Percentiles rank a stretch among this genome's conserved stretches.
These are phyloP conservation scores for Globisporangium orthogonon DNA, from an alignment of 352 stramenopile species.

Conservation along the genomic window DNA sequence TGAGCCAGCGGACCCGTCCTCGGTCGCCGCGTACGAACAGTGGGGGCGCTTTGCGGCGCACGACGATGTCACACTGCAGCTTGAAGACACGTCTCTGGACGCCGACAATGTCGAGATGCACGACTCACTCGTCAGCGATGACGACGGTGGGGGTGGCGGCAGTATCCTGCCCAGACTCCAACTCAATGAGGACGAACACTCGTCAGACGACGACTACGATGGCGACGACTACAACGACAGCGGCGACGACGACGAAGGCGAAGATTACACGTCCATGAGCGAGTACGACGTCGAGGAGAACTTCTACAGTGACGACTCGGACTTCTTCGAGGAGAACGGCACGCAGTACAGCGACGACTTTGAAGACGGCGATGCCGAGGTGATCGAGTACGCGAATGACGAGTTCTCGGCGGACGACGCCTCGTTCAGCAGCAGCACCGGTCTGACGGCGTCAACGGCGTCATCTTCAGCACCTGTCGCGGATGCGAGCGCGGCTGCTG, in stretches of 20 bases:
- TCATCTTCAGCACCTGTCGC: not conserved
- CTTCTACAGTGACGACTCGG: conserved; percentile 80
- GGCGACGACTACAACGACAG: conserved; percentile 45
- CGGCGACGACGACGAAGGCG: conserved; percentile 21
- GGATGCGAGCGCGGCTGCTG: not conserved
- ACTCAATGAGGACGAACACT: conserved; percentile 38
- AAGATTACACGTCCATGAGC: conserved; percentile 59
- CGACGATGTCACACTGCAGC: conserved; percentile 15
- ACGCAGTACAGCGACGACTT: conserved; percentile 82
- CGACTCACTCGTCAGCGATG: conserved; percentile 16
- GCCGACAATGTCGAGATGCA: conserved; percentile 31
- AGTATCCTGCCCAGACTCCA: too few relatives aligned
- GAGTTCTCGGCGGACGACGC: conserved; percentile 46
- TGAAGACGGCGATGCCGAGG: conserved; percentile 65
- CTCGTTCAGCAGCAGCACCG: not conserved
- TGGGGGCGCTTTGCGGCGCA: conserved; percentile 11
- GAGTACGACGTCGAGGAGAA: conserved; percentile 79
- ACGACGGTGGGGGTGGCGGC: not conserved
- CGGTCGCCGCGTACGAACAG: conserved; percentile 13
- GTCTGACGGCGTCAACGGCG: not conserved
- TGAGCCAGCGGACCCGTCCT: not conserved
- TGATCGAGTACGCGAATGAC: conserved; percentile 75
- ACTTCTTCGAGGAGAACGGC: conserved; percentile 61
- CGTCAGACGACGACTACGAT: conserved; percentile 18
- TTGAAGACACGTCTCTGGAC: conserved; percentile 10